A percentile compares a stretch with the other conserved stretches of the same genome.
phyloP scores from a whole-genome alignment of 352 stramenopile species.

The Stramenopiles sp. region DNA sequence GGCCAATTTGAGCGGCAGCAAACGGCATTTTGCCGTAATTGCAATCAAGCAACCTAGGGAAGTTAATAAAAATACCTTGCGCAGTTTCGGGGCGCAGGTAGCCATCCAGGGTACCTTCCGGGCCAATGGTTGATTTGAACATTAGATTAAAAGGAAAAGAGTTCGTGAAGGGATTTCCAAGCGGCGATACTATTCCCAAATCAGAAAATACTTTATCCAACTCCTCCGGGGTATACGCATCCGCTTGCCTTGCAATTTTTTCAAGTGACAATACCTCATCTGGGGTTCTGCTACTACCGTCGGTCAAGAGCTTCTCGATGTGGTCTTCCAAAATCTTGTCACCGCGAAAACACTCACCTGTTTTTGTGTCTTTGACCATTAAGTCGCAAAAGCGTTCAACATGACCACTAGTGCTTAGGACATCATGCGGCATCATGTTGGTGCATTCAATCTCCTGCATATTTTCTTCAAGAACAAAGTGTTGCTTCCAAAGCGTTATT shows the following conservation, averaged over 20 bases:
- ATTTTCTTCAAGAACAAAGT: conserved; percentile 95
- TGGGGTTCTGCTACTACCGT: conserved; percentile 29
- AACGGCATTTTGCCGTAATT: conserved; percentile 83
- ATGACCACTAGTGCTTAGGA: conserved; percentile 94
- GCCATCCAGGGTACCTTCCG: conserved; percentile 79
- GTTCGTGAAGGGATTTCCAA: conserved; percentile 69
- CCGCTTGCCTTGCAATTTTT: conserved; percentile 69
- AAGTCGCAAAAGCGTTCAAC: conserved; percentile 98
- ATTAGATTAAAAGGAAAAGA: conserved; percentile 99
- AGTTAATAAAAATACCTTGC: conserved; percentile 98
- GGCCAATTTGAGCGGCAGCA: conserved; percentile 60
- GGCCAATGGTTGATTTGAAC: conserved; percentile 96
- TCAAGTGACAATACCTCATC: conserved; percentile 68
- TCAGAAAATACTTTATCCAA: conserved; percentile 76
- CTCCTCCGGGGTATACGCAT: conserved; percentile 91
- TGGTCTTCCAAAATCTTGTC: conserved; percentile 98
- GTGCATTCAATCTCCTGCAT: conserved; percentile 98
- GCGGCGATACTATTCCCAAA: conserved; percentile 77
- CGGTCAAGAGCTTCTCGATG: conserved; percentile 84
- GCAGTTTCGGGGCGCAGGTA: conserved; percentile 96
- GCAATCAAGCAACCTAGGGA: conserved; percentile 87
- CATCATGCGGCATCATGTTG: conserved; percentile 86
- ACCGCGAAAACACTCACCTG: conserved; percentile 91
- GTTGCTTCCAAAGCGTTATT: conserved; percentile 80
- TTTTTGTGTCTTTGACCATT: conserved; percentile 94